A percentile compares a stretch with the other conserved stretches of the same genome.
phyloP scores from a whole-genome alignment of 2,329 filamentous ascomycete genomes.

The Aspergillus novoparasiticus region DNA sequence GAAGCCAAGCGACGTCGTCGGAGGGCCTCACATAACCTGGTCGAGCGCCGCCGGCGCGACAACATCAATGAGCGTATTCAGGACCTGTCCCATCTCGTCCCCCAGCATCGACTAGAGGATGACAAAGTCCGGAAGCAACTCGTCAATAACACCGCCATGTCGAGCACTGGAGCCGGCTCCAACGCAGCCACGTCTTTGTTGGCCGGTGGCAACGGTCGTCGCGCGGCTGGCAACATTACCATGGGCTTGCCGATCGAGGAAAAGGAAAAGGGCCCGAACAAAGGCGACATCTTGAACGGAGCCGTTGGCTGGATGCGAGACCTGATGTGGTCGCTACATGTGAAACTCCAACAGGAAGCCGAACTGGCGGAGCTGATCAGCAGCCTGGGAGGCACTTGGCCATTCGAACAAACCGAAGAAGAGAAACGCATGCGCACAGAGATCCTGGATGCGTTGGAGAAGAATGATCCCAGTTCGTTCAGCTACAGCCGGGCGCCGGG shows the following conservation, averaged over 20 bases:
- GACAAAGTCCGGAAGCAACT: conserved; percentile 96
- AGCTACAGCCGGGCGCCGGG: conserved; percentile 82
- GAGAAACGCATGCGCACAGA: conserved; percentile 96
- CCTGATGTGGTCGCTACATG: conserved; percentile 93
- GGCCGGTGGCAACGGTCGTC: conserved; percentile 79
- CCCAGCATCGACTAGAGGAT: conserved; percentile 88
- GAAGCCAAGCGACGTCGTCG: conserved; percentile 91
- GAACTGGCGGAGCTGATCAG: conserved; percentile 76
- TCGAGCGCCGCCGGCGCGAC: conserved; percentile 90
- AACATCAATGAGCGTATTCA: conserved; percentile 99
- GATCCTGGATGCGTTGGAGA: conserved; percentile 80
- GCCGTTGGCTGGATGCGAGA: conserved; percentile 97
- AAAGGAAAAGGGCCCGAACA: conserved; percentile 98
- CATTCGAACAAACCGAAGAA: conserved; percentile 84
- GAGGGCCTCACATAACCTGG: conserved; percentile 92
- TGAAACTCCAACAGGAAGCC: conserved; percentile 86
- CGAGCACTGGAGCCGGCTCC: conserved; percentile 67
- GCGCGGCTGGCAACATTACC: conserved; percentile 86
- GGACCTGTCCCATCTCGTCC: conserved; percentile 90
- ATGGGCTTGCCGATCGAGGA: conserved; percentile 92
- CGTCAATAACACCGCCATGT: conserved; percentile 86
- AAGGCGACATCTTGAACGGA: conserved; percentile 96
- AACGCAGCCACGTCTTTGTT: conserved; percentile 77
- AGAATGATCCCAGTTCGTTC: conserved; percentile 75
- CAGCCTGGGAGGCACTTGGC: conserved; percentile 72